These are phyloP conservation scores for Marsdenia floribunda DNA, from an alignment of 257 asterid species.

Conservation along the genomic window DNA sequence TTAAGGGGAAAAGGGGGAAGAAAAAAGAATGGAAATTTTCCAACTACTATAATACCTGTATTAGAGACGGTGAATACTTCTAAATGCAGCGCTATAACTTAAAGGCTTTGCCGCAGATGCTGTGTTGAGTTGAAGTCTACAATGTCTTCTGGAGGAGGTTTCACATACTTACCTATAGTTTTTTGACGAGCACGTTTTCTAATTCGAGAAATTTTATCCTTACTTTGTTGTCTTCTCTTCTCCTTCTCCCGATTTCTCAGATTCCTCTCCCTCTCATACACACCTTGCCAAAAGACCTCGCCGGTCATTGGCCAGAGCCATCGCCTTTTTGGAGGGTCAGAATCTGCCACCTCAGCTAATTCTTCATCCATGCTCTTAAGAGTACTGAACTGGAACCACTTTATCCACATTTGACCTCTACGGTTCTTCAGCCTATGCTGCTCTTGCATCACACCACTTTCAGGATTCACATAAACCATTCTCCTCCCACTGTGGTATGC, in stretches of 20 bases:
- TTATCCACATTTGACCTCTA: constrained; percentile 85
- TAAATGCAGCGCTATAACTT: constrained; percentile 30
- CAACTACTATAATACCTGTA: constrained; percentile 22
- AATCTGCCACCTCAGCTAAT: constrained; percentile 76
- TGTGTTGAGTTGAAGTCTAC: constrained; percentile 35
- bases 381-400: constrained; percentile 70
- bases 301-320: constrained; percentile 97
- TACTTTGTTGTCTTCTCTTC: constrained; percentile 57
- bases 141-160: constrained; percentile 54
- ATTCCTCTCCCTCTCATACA: constrained; percentile 58
- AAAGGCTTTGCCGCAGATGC: constrained; percentile 12
- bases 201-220: constrained; percentile 69
- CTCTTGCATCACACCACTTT: constrained; percentile 69
- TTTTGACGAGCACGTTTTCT: constrained; percentile 66
- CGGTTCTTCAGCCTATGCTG: constrained; percentile 60
- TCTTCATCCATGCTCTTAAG: constrained; percentile 90
- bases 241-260: constrained; percentile 59
- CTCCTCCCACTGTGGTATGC: constrained; percentile 89
- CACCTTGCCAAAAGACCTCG: constrained; percentile 82
- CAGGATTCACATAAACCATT: constrained; percentile 72
- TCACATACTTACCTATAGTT: constrained; percentile 73
- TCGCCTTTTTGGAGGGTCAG: constrained; percentile 49
- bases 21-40: not conserved
- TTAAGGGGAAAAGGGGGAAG: not conserved
- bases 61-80: constrained; percentile 2